These are phyloP conservation scores for Ochetophila trinervis DNA, from an alignment of 306 rosid genomes.

Conservation along the genomic window DNA sequence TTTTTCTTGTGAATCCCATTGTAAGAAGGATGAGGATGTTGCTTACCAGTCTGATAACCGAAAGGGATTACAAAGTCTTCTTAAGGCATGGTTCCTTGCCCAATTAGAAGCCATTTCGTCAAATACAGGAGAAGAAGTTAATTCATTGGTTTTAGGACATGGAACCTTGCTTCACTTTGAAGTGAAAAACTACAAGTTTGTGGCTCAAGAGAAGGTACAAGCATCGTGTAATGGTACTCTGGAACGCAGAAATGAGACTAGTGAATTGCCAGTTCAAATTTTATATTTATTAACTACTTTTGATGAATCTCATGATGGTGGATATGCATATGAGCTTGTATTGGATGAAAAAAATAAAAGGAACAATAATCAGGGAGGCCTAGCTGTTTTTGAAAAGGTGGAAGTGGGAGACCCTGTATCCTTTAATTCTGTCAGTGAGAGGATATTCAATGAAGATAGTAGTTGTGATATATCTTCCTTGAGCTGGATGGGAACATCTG, in stretches of 20 bases:
- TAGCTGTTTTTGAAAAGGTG: constrained; percentile 46
- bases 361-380: constrained; percentile 33
- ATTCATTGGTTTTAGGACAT: constrained; percentile 54
- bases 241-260: constrained; percentile 35
- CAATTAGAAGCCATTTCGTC: constrained; percentile 66
- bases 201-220: constrained; percentile 37
- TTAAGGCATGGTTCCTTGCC: constrained; percentile 62
- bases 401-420: constrained; percentile 58
- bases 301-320: constrained; percentile 47
- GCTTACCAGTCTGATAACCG: constrained; percentile 37
- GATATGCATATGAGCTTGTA: constrained; percentile 54
- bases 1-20: constrained; percentile 46
- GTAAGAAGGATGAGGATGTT: constrained; percentile 44
- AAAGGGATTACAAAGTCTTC: constrained; percentile 59
- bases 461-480: constrained; percentile 63
- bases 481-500: constrained; percentile 69
- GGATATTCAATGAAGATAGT: constrained; percentile 31
- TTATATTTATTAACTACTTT: constrained; percentile 51
- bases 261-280: constrained; percentile 34
- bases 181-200: constrained; percentile 41
- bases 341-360: constrained; percentile 43
- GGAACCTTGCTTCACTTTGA: constrained; percentile 75
- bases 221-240: constrained; percentile 38
- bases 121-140: constrained; percentile 50
- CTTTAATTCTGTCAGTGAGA: constrained; percentile 52